Conservation (phyloP, 805 yeast species). For the Ascoidea rubescens region DNA sequence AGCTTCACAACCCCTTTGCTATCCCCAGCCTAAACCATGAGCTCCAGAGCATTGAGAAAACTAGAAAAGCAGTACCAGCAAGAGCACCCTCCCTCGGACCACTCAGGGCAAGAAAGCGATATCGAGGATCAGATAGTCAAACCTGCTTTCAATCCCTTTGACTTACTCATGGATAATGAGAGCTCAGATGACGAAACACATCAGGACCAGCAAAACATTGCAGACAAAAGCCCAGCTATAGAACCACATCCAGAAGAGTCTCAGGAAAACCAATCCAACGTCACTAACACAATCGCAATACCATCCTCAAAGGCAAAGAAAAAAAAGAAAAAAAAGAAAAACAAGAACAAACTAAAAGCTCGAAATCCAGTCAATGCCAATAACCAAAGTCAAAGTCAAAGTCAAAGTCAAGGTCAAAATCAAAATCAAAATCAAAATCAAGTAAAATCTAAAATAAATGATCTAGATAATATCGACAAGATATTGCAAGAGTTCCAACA, state of each 20-base stretch:
- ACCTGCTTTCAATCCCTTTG: conserved; percentile 28
- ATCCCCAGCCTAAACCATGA: conserved; percentile 19
- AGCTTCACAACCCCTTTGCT: no score
- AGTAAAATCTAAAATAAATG: neutral
- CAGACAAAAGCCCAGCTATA: conserved; percentile 7
- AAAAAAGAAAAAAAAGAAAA: conserved; percentile 11
- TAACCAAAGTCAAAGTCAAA: conserved; percentile 11
- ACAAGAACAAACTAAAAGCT: conserved; percentile 5
- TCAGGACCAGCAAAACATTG: conserved; percentile 14
- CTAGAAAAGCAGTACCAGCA: conserved; percentile 22
- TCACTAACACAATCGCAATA: neutral
- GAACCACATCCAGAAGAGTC: conserved; percentile 1
- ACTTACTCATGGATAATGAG: conserved; percentile 17
- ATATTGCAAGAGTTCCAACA: conserved; percentile 15
- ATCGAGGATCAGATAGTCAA: conserved; percentile 10
- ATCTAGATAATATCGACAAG: neutral
- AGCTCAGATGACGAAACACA: conserved; percentile 13
- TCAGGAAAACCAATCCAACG: conserved; percentile 1
- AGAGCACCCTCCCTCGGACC: conserved; percentile 1
- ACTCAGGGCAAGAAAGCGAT: conserved; percentile 3
- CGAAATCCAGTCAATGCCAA: conserved; percentile 14
- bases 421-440: neutral
- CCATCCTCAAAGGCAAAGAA: conserved; percentile 10
- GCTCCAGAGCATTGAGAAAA: conserved; percentile 34
- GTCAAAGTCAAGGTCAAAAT: conserved; percentile 7